Conservation (phyloP, 208 protist genomes). For the Zelonia costaricensis region DNA sequence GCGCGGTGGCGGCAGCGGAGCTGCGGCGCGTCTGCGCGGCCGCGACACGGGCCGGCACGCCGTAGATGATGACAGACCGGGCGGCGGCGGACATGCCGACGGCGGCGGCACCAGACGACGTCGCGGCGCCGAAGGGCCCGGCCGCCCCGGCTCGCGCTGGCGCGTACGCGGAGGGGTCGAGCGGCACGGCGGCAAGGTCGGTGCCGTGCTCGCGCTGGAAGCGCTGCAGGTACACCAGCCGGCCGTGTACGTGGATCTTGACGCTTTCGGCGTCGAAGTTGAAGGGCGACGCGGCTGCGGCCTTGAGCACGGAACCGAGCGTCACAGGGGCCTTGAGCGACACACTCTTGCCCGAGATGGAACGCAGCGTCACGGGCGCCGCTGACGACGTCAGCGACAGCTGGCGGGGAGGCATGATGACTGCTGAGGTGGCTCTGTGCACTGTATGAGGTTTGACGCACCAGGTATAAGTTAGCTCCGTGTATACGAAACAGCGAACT, state of each 20-base stretch:
- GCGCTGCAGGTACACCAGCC: conserved; percentile 10
- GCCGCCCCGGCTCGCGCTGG: neutral
- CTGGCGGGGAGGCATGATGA: too few relatives aligned
- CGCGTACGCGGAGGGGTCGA: conserved; percentile 21
- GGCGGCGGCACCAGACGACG: neutral
- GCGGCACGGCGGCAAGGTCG: neutral
- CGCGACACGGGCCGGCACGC: too few relatives aligned
- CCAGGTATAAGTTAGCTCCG: too few relatives aligned
- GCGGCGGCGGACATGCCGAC: neutral
- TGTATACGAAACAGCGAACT: too few relatives aligned
- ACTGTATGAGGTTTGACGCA: too few relatives aligned
- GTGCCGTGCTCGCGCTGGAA: conserved; percentile 10
- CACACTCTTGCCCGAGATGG: conserved; percentile 42
- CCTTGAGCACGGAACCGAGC: conserved; percentile 32
- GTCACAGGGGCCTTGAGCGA: conserved; percentile 41
- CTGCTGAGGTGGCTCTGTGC: too few relatives aligned
- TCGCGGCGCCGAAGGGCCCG: neutral
- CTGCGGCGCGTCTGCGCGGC: neutral
- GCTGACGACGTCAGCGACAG: neutral
- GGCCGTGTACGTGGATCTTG: conserved; percentile 31
- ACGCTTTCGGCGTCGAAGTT: conserved; percentile 32
- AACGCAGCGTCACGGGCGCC: conserved; percentile 33
- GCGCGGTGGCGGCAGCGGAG: too few relatives aligned
- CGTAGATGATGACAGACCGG: conserved; percentile 24
- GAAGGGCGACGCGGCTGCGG: conserved; percentile 34